Conservation (phyloP, 176 grass and related monocot species). For the Poa pratensis region DNA sequence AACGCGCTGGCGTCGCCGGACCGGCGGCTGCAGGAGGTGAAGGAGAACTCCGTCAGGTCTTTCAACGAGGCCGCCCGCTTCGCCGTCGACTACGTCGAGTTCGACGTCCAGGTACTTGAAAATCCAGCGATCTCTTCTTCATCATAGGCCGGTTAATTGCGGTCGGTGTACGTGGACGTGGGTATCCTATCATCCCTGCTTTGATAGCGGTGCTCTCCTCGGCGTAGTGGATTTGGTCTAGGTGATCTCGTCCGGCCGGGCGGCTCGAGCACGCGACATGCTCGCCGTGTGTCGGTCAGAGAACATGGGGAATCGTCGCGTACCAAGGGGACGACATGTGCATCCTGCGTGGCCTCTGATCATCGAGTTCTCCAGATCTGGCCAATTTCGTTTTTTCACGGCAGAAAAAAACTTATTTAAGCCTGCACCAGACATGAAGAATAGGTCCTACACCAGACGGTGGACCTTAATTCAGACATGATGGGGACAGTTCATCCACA, state of each 20-base stretch:
- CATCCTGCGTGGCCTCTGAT: too few species aligned
- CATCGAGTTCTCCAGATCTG: neutral
- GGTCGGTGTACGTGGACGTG: neutral
- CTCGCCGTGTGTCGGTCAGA: neutral
- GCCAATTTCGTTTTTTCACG: too few species aligned
- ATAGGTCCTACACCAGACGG: too few species aligned
- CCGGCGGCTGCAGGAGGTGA: slow-evolving; percentile 72
- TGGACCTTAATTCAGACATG: too few species aligned
- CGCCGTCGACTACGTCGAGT: slow-evolving; percentile 88
- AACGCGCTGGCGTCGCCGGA: slow-evolving; percentile 80
- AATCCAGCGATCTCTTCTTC: neutral
- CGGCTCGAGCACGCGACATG: neutral
- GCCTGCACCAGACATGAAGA: too few species aligned
- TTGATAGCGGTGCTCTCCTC: neutral
- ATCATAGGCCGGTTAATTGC: neutral
- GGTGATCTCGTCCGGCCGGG: neutral
- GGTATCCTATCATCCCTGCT: neutral
- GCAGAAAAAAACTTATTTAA: too few species aligned
- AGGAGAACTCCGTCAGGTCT: slow-evolving; percentile 86
- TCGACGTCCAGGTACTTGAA: slow-evolving; percentile 80
- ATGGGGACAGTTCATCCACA: too few species aligned
- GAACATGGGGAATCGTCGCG: neutral
- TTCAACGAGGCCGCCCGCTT: slow-evolving; percentile 85
- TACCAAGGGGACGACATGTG: neutral
- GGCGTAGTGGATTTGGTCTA: neutral